A percentile compares a stretch with the other conserved stretches of the same genome.
Evolutionary conservation across 192 early-diverging fungal genomes (phyloP).

Genomic region (Lunasporangiospora selenospora): DNA sequence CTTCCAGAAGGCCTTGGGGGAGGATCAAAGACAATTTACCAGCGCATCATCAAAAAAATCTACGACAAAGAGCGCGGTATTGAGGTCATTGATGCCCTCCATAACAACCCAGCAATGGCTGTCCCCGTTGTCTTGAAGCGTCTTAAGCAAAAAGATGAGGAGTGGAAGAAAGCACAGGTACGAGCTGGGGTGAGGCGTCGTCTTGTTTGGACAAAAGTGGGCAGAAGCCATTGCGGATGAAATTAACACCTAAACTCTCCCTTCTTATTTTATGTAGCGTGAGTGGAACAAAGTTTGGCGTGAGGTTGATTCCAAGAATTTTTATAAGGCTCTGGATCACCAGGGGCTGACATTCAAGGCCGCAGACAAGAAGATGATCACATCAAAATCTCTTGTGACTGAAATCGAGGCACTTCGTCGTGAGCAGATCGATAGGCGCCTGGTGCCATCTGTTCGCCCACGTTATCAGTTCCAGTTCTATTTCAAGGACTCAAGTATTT

Average conservation of each 20-base stretch:
- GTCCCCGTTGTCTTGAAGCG: slow-evolving; percentile 95
- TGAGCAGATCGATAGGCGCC: slow-evolving; percentile 75
- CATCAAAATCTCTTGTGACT: slow-evolving; percentile 75
- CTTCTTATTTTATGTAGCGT: slow-evolving; percentile 61
- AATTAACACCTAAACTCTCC: not conserved
- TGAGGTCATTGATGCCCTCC: slow-evolving; percentile 93
- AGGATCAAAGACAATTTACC: slow-evolving; percentile 86
- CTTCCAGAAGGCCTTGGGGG: slow-evolving; percentile 83
- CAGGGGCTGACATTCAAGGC: slow-evolving; percentile 92
- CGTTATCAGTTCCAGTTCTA: slow-evolving; percentile 83
- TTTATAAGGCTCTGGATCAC: slow-evolving; percentile 93
- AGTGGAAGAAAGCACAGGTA: slow-evolving; percentile 91
- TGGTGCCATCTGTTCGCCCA: slow-evolving; percentile 40
- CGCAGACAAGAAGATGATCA: slow-evolving; percentile 82
- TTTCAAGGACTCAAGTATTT: slow-evolving; percentile 77
- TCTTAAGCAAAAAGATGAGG: slow-evolving; percentile 98
- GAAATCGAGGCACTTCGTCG: slow-evolving; percentile 89
- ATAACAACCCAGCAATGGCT: slow-evolving; percentile 88
- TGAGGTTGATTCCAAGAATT: slow-evolving; percentile 93
- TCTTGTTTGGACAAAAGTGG: not conserved
- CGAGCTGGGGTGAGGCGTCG: not conserved
- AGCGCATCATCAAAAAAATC: slow-evolving; percentile 93
- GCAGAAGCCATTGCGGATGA: not conserved
- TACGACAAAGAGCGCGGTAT: slow-evolving; percentile 87
- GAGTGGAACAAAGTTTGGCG: slow-evolving; percentile 98